Evolutionary conservation across 768 basidiomycete species (phyloP).

Genomic region (Leccinum longicurvipes): DNA sequence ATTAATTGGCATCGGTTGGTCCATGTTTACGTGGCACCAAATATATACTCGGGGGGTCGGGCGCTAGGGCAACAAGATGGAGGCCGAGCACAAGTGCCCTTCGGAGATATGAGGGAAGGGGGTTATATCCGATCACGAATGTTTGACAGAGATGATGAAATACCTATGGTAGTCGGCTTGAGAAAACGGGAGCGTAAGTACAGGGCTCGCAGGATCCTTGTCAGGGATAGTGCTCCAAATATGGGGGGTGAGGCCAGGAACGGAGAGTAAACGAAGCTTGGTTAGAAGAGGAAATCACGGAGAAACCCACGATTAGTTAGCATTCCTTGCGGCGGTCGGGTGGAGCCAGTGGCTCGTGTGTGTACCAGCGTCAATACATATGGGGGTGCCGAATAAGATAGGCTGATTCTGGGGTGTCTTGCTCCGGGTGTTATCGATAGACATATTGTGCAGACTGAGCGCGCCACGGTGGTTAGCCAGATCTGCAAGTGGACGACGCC

Average conservation of each 20-base stretch:
- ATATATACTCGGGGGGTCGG: background rate
- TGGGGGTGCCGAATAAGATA: conserved; percentile 6
- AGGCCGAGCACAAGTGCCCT: background rate
- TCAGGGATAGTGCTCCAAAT: conserved; percentile 2
- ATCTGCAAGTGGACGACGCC: background rate
- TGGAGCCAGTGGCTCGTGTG: background rate
- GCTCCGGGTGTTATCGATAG: background rate
- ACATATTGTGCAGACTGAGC: too few species aligned
- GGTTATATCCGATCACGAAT: background rate
- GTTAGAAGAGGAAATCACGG: conserved; percentile 3
- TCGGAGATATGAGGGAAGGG: background rate
- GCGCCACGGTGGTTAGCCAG: conserved; percentile 11
- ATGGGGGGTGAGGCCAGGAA: conserved; percentile 2
- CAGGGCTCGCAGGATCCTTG: background rate
- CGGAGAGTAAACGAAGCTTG: background rate
- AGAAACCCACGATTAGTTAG: conserved; percentile 6
- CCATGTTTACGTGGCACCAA: conserved; percentile 1
- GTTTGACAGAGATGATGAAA: background rate
- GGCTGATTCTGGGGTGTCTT: background rate
- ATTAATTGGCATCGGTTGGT: conserved; percentile 6
- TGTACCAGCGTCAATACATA: background rate
- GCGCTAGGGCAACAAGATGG: background rate
- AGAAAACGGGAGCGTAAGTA: background rate
- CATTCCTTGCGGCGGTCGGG: background rate
- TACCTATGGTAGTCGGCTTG: background rate